A percentile compares a stretch with the other conserved stretches of the same genome.
Conservation (phyloP, 495 filamentous ascomycete species). For the Penicillium paxilli region DNA sequence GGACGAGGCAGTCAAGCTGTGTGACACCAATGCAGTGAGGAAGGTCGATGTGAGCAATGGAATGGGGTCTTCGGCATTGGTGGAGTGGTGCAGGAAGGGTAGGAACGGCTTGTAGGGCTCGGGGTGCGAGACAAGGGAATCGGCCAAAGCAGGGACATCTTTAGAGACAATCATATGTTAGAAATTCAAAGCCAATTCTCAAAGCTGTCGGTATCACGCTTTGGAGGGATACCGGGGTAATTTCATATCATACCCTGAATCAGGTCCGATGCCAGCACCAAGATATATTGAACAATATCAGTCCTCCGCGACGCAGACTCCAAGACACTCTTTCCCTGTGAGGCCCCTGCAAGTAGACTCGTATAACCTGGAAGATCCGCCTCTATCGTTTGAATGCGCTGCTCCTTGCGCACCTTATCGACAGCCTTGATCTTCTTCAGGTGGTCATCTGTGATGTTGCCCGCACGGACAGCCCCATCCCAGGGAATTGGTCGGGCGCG, state of each 20-base stretch:
- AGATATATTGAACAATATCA: slow-evolving; percentile 92
- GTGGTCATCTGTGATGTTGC: slow-evolving; percentile 91
- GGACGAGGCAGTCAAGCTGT: slow-evolving; percentile 57
- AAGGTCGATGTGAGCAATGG: slow-evolving; percentile 89
- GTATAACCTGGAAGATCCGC: slow-evolving; percentile 75
- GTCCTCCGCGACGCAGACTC: slow-evolving; percentile 74
- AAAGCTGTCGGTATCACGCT: too few species aligned
- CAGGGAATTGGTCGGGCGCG: slow-evolving; percentile 92
- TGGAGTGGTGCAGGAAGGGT: slow-evolving; percentile 78
- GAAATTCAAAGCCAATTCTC: too few species aligned
- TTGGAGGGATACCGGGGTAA: not conserved
- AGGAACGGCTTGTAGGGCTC: slow-evolving; percentile 84
- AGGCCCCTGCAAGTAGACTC: slow-evolving; percentile 72
- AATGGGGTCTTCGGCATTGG: slow-evolving; percentile 79
- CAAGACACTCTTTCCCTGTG: slow-evolving; percentile 72
- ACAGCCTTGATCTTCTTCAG: slow-evolving; percentile 96
- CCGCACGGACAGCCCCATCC: slow-evolving; percentile 93
- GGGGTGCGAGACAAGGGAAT: slow-evolving; percentile 70
- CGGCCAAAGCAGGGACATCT: slow-evolving; percentile 78
- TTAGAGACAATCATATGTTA: slow-evolving; percentile 1
- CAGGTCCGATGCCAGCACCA: slow-evolving; percentile 85
- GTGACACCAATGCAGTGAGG: slow-evolving; percentile 76
- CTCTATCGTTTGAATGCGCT: slow-evolving; percentile 79
- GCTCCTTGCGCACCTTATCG: slow-evolving; percentile 91
- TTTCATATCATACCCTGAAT: slow-evolving; percentile 64